Percentiles rank a stretch among this genome's conserved stretches.
phyloP scores from a whole-genome alignment of 371 early-diverging fungal genomes.

The Choanephora cucurbitarum region DNA sequence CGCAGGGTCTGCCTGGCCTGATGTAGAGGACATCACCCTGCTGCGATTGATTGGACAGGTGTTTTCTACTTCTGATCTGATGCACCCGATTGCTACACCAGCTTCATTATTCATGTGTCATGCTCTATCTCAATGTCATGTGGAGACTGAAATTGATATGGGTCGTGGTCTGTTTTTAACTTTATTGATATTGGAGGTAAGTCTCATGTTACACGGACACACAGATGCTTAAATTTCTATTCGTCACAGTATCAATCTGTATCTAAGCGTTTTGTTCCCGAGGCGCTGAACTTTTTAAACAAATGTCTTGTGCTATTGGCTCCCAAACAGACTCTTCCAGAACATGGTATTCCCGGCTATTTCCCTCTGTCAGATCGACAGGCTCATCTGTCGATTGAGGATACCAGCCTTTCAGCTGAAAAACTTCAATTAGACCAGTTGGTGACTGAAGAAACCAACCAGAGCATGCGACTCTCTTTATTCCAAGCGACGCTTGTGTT shows the following conservation, averaged over 20 bases:
- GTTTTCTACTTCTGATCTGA: conserved; percentile 89
- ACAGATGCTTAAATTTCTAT: background rate
- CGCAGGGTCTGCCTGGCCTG: conserved; percentile 43
- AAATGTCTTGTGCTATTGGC: conserved; percentile 51
- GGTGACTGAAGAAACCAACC: conserved; percentile 20
- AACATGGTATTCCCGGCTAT: conserved; percentile 44
- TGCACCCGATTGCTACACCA: conserved; percentile 88
- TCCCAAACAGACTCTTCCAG: conserved; percentile 45
- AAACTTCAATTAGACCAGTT: conserved; percentile 28
- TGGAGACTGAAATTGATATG: conserved; percentile 63
- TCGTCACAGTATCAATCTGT: conserved; percentile 62
- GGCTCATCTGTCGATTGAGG: conserved; percentile 39
- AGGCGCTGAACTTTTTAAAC: conserved; percentile 74
- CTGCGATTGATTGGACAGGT: conserved; percentile 68
- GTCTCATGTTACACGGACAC: background rate
- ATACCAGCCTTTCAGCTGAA: conserved; percentile 12
- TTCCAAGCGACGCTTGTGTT: conserved; percentile 48
- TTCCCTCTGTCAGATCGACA: conserved; percentile 39
- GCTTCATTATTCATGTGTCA: conserved; percentile 74
- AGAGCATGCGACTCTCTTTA: conserved; percentile 30
- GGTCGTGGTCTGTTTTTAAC: conserved; percentile 76
- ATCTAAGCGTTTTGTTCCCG: conserved; percentile 86
- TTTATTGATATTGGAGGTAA: conserved; percentile 69
- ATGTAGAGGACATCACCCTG: conserved; percentile 59
- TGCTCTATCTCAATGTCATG: conserved; percentile 66